Evolutionary conservation across 345 rosid genomes (phyloP).

Genomic region (Triadica sebifera): DNA sequence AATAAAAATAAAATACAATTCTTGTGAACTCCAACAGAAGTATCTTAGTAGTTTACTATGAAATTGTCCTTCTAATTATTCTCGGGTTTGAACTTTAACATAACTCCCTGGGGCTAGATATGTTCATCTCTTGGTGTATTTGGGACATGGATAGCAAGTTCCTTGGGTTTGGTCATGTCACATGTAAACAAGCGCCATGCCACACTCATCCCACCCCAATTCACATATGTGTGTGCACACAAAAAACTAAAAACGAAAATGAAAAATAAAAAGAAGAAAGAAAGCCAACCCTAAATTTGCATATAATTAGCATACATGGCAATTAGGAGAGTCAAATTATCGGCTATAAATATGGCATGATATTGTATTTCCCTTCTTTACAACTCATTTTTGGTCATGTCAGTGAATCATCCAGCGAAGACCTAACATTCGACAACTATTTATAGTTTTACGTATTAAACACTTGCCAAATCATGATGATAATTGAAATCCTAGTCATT

Average conservation of each 20-base stretch:
- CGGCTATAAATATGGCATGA: not conserved
- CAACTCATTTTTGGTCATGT: not conserved
- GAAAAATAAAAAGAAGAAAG: not conserved
- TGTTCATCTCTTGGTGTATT: not conserved
- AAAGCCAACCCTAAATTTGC: not conserved
- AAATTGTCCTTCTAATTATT: not conserved
- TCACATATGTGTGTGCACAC: too few relatives aligned
- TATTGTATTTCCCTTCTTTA: not conserved
- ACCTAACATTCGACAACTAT: not conserved
- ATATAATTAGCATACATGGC: slow-evolving; percentile 1
- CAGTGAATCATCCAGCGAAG: not conserved
- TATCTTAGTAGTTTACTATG: not conserved
- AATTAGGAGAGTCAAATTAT: slow-evolving; percentile 1
- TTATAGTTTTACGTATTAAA: not conserved
- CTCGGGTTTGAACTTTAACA: not conserved
- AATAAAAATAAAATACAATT: not conserved
- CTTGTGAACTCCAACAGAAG: not conserved
- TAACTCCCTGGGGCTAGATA: not conserved
- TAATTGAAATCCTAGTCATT: slow-evolving; percentile 9
- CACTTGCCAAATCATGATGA: slow-evolving; percentile 8
- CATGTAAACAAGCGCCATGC: not conserved
- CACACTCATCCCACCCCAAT: not conserved
- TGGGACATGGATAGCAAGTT: not conserved
- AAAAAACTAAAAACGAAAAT: too few relatives aligned
- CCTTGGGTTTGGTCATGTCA: not conserved